Evolutionary conservation across 306 rosid genomes (phyloP), one percentile per base, ranked within the genome.

Genomic region (Malus sieversii): DNA sequence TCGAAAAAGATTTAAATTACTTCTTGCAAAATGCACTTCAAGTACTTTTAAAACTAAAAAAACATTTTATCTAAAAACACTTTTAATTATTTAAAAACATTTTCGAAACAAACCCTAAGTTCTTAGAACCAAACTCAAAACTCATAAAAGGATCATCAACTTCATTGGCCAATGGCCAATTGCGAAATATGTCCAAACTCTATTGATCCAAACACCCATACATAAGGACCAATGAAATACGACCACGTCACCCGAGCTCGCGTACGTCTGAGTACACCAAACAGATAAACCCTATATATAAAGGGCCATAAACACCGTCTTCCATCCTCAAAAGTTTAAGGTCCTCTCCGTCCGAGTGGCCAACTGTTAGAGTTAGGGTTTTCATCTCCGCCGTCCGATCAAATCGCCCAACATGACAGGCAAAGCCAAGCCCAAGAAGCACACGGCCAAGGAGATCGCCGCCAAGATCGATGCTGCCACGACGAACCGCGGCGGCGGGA

Each of bases 361-460:
- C 14, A 9, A 64, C 22, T 40, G 48, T 10, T 30, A 30, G 45
- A 22, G 27, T 53, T 84, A 77, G 87, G 87, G 87, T 84, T 81
- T 77, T 45, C 27, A 7, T 7, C 55, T 32, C 58, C 29, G 46
- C 59, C 67, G 20, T 30, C 51, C 20, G 20, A 35, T 35, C 22
- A 25, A 61, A 42, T 20, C 73, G 4, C 25, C 22, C 4, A 58
- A 72, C 66, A 96, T 92, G 99, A 96, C 99, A 0, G 99, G 99
- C 38, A 96, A 96, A 75, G 98, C 99, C 19, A 96, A 96, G 97
- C 99, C 99, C 14, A 96, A 96, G 97, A 96, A 96, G 96, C 99
- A 96, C 81, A 96, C 99, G 14, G 98, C 99, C 7, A 96, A 96
- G 88, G 99, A 96, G 89, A 88, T 96, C 83, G 87, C 86, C 0